phyloP scores from a whole-genome alignment of 2,329 filamentous ascomycete genomes.

The Aspergillus sp. region DNA sequence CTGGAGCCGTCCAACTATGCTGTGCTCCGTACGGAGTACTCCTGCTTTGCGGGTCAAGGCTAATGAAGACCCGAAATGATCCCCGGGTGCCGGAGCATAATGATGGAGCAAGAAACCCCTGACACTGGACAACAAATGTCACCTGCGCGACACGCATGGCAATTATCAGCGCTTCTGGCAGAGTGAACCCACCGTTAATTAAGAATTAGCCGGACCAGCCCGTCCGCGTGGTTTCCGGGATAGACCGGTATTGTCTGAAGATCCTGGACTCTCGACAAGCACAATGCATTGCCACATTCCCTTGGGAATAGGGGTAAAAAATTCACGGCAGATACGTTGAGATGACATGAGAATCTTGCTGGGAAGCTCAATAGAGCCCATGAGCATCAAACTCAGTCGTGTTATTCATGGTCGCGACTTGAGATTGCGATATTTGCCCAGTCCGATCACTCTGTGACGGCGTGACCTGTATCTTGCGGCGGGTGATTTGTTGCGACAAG shows the following conservation, averaged over 20 bases:
- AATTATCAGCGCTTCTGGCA: slow-evolving; percentile 6
- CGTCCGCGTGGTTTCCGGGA: slow-evolving; percentile 17
- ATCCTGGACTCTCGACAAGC: neutral
- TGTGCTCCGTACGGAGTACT: too few relatives aligned
- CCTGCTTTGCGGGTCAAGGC: slow-evolving; percentile 4
- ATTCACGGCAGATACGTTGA: neutral
- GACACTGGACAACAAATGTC: neutral
- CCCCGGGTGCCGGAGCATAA: neutral
- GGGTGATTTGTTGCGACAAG: neutral
- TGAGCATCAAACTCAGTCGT: neutral
- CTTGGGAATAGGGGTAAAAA: neutral
- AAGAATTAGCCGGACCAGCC: slow-evolving; percentile 7
- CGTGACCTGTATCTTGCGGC: slow-evolving; percentile 4
- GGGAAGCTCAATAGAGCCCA: neutral
- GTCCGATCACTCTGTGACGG: neutral
- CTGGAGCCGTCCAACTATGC: slow-evolving; percentile 30
- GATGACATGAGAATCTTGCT: neutral
- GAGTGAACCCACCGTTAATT: neutral
- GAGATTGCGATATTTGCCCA: neutral
- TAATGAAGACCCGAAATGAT: neutral
- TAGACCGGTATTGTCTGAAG: neutral
- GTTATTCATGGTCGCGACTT: neutral
- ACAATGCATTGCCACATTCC: neutral
- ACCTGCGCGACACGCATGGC: slow-evolving; percentile 5
- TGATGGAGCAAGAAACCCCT: neutral